These are phyloP conservation scores for Lycium ferocissimum DNA, from an alignment of 257 asterid genomes.

Conservation along the genomic window DNA sequence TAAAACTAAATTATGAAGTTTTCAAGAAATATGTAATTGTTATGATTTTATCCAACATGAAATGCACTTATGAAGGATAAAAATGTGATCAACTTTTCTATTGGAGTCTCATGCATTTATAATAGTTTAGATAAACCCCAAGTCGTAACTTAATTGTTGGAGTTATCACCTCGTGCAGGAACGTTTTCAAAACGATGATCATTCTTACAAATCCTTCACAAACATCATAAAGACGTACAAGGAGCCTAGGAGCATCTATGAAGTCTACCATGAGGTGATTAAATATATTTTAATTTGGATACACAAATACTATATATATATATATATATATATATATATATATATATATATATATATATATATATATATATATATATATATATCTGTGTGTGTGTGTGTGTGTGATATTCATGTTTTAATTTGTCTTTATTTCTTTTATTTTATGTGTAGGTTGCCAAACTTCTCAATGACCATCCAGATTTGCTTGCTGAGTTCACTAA, in stretches of 20 bases:
- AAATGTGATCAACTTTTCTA: too few relatives aligned
- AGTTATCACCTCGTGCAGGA: conserved; percentile 56
- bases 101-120: too few relatives aligned
- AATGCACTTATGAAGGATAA: too few relatives aligned
- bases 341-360: too few relatives aligned
- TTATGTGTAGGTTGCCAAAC: conserved; percentile 76
- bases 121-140: too few relatives aligned
- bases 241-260: conserved; percentile 83
- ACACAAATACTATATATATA: neutral
- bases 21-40: too few relatives aligned
- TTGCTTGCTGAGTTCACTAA: conserved; percentile 96
- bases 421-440: neutral
- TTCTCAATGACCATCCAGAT: conserved; percentile 86
- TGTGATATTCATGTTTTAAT: neutral
- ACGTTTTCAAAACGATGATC: conserved; percentile 85
- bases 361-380: too few relatives aligned
- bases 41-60: too few relatives aligned
- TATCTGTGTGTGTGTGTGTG: too few relatives aligned
- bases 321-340: neutral
- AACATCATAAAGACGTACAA: conserved; percentile 88
- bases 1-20: neutral
- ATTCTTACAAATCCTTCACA: conserved; percentile 83
- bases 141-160: neutral
- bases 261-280: conserved; percentile 84
- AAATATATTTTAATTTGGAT: neutral